Percentiles rank a stretch among this genome's conserved stretches.
phyloP scores from a whole-genome alignment of 2,329 filamentous ascomycete species.

The Talaromyces amestolkiae region DNA sequence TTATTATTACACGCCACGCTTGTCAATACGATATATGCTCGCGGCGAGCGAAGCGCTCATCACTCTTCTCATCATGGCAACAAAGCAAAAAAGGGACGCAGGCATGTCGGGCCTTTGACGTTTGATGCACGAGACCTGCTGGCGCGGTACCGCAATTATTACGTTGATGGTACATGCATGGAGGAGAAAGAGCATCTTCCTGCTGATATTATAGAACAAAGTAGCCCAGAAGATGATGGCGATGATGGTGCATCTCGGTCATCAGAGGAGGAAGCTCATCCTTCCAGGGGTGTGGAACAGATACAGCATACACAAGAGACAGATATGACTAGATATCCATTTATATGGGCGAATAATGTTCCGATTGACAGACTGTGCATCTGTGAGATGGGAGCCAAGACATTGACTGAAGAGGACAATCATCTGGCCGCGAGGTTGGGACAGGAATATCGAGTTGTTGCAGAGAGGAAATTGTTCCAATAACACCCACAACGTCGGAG shows the following conservation, averaged over 20 bases:
- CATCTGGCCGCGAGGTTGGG: conserved; percentile 47
- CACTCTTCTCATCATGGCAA: conserved; percentile 7
- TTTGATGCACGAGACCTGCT: conserved; percentile 39
- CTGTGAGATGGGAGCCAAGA: conserved; percentile 84
- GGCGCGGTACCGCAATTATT: conserved; percentile 35
- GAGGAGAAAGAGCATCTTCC: conserved; percentile 20
- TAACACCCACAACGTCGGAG: background rate
- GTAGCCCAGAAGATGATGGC: conserved; percentile 12
- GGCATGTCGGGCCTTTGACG: conserved; percentile 44
- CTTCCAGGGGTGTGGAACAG: conserved; percentile 12
- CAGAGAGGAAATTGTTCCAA: conserved; percentile 31
- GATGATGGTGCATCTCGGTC: conserved; percentile 3
- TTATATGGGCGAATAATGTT: conserved; percentile 68
- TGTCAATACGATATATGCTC: conserved; percentile 75
- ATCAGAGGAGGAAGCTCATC: conserved; percentile 19
- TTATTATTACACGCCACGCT: conserved; percentile 81
- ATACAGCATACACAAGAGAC: conserved; percentile 16
- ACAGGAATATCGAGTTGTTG: conserved; percentile 54
- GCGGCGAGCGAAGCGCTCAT: conserved; percentile 11
- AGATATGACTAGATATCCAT: conserved; percentile 33
- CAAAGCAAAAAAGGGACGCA: conserved; percentile 17
- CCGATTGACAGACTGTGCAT: conserved; percentile 70
- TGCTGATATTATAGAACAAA: conserved; percentile 1
- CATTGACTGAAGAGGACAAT: conserved; percentile 48
- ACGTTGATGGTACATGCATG: conserved; percentile 28